Evolutionary conservation across 129 eudicot genomes (phyloP).

Genomic region (Cynara cardunculus): DNA sequence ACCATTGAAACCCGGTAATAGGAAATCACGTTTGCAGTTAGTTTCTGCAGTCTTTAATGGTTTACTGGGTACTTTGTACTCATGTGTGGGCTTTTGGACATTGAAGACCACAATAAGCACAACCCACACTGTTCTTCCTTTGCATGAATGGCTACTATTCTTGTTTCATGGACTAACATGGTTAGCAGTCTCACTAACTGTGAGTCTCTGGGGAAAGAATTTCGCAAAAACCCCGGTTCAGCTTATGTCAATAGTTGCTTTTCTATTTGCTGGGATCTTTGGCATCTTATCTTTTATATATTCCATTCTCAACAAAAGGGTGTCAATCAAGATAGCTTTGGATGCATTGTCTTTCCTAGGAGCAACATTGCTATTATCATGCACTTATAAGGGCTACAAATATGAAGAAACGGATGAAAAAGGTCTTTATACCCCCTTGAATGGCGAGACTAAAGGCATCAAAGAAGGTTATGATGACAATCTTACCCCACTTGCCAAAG

Average conservation of each 20-base stretch:
- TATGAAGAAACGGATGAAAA: constrained; percentile 36
- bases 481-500: constrained; percentile 63
- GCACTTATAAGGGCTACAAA: constrained; percentile 61
- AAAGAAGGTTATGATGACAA: constrained; percentile 24
- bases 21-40: constrained; percentile 50
- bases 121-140: constrained; percentile 37
- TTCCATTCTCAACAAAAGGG: constrained; percentile 31
- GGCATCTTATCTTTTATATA: constrained; percentile 42
- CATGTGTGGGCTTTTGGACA: constrained; percentile 46
- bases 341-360: constrained; percentile 64
- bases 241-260: constrained; percentile 50
- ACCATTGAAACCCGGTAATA: constrained; percentile 33
- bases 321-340: constrained; percentile 51
- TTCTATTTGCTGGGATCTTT: constrained; percentile 45
- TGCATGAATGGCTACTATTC: constrained; percentile 62
- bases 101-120: constrained; percentile 30
- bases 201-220: constrained; percentile 58
- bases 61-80: constrained; percentile 48
- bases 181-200: constrained; percentile 51
- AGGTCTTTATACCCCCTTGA: constrained; percentile 50
- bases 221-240: constrained; percentile 48
- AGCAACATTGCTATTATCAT: constrained; percentile 57
- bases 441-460: constrained; percentile 27
- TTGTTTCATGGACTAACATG: constrained; percentile 71
- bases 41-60: constrained; percentile 58